Evolutionary conservation across 805 yeast genomes (phyloP), one percentile per base, ranked within the genome.

Genomic region (Wickerhamomyces kurtzmanii): DNA sequence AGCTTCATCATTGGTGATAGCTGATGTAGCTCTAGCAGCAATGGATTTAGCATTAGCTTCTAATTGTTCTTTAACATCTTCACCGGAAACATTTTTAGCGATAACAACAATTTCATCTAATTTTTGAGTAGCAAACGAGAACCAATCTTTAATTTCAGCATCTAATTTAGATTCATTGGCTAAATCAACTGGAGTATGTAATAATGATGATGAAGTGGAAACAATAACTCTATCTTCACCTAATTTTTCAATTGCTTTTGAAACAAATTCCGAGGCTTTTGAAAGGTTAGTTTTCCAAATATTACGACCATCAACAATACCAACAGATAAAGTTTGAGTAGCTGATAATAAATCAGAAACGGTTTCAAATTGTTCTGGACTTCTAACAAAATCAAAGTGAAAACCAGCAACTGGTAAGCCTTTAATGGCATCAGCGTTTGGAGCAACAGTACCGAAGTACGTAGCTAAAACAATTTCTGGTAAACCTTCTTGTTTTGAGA

Each of bases 271-370:
- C 54, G 86, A 65, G 45, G 98, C 93, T 65, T 76, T 75, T 53
- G 91, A 59, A 55, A 80, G 84, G 71, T 91, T 81, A 62, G 94
- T 80, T 76, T 91, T 91, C 98, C 98, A 91, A 67, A 91, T 85
- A 79, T 91, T 91, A 76, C 98, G 86, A 68, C 98, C 98, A 53
- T 86, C 93, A 53, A 91, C 87, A 50, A 91, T 74, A 84, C 98
- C 98, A 43, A 81, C 95, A 38, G 97, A 89, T 55, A 91, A 70
- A 40, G 69, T 65, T 71, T 91, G 94, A 42, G 74, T 64, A 40
- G 65, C 71, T 43, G 68, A 56, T 34, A 89, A 63, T 51, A 81
- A 66, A 33, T 71, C 64, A 36, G 71, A 63, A 48, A 83, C 94
- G 32, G 75, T 83, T 33, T 84, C 89, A 44, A 91, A 75, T 73